A percentile compares a stretch with the other conserved stretches of the same genome.
These are phyloP conservation scores for Alternaria gansuensis DNA, from an alignment of 2,329 filamentous ascomycete species.

Conservation along the genomic window DNA sequence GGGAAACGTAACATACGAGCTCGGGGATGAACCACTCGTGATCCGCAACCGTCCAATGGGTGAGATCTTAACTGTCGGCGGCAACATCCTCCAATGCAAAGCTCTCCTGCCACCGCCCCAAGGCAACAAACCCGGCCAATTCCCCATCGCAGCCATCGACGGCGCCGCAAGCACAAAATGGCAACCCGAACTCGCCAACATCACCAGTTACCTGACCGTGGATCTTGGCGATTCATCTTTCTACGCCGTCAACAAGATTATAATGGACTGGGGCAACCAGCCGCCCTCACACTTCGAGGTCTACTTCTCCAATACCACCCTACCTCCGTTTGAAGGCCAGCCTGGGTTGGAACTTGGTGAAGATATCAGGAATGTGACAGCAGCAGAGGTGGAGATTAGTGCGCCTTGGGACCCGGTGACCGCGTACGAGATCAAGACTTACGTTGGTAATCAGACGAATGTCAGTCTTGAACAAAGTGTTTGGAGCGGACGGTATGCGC, in stretches of 20 bases:
- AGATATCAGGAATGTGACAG: conserved; percentile 31
- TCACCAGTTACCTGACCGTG: conserved; percentile 65
- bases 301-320: conserved; percentile 62
- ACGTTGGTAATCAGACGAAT: conserved; percentile 58
- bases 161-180: conserved; percentile 72
- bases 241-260: conserved; percentile 59
- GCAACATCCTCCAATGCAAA: conserved; percentile 72
- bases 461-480: conserved; percentile 51
- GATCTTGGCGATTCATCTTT: conserved; percentile 54
- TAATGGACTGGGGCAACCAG: conserved; percentile 68
- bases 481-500: conserved; percentile 58
- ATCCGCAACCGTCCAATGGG: conserved; percentile 68
- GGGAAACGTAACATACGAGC: conserved; percentile 51
- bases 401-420: conserved; percentile 53
- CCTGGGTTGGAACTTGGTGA: background rate
- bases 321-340: conserved; percentile 32
- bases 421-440: conserved; percentile 52
- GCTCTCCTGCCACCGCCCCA: conserved; percentile 53
- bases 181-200: conserved; percentile 66
- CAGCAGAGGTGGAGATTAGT: conserved; percentile 51
- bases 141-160: conserved; percentile 72
- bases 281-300: conserved; percentile 65
- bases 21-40: conserved; percentile 62
- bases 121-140: conserved; percentile 69
- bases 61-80: conserved; percentile 61